Evolutionary conservation across 495 filamentous ascomycete genomes (phyloP), one percentile per base, ranked within the genome.

Genomic region (Aspergillus ellipticus): DNA sequence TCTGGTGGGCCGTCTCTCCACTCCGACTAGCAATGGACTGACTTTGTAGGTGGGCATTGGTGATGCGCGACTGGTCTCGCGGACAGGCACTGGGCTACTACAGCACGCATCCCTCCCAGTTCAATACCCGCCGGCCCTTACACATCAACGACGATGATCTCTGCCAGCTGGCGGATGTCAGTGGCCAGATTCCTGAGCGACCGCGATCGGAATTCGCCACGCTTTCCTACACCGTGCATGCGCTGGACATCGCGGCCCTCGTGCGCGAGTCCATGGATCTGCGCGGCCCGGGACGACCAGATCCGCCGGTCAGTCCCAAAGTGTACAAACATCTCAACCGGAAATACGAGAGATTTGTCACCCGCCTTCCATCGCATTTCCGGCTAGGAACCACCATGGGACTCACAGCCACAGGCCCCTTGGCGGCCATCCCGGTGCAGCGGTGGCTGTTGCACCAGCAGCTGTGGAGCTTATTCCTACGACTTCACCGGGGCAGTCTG

Each of bases 381-480:
- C 43, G 56, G 54, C 19, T 65, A 15, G 68, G 60, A 47, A 71
- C 62, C 41, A 61, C 50, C 0, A 31, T 55, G 20, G 68, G 64
- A 39, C 59, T 68, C 13, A 57, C 42, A 26, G 56, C 57, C 15
- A 49, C 24, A 19, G 66, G 61, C 33, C 62, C 58, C 29, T 22
- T 61, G 56, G 64, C 57, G 16, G 68, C 66, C 3, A 62, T 67
- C 26, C 64, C 66, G 42, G 59, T 67, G 10, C 64, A 69, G 4
- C 59, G 62, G 59, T 71, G 55, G 57, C 64, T 71, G 64, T 43
- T 71, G 29, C 66, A 70, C 56, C 68, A 71, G 48, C 66, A 71
- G 56, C 57, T 71, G 2, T 71, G 68, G 68, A 56, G 57, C 46
- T 17, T 71, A 21, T 56, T 71, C 42, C 57, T 71, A 6, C 58